A percentile compares a stretch with the other conserved stretches of the same genome.
Conservation (phyloP, 2,329 filamentous ascomycete species). For the Ophiocordyceps robertsii region DNA sequence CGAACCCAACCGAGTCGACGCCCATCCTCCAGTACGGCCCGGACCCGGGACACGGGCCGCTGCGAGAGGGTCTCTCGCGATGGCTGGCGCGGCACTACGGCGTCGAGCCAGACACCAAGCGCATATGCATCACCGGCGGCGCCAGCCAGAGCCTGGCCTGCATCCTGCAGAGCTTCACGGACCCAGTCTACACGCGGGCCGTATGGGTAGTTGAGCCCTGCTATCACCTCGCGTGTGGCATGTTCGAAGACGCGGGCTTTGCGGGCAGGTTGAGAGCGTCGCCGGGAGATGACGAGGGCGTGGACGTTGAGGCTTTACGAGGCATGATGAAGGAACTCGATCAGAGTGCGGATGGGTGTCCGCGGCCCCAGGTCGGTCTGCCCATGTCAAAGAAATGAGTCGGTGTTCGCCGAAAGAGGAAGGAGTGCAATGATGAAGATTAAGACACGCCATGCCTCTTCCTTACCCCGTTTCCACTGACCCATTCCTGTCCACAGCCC, state of each 20-base stretch:
- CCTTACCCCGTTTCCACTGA: not conserved
- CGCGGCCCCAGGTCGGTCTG: conserved; percentile 1
- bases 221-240: conserved; percentile 74
- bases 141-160: conserved; percentile 73
- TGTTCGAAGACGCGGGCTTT: conserved; percentile 74
- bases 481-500: conserved; percentile 17
- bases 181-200: conserved; percentile 58
- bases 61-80: conserved; percentile 52
- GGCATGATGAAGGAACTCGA: conserved; percentile 16
- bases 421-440: no score
- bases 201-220: conserved; percentile 74
- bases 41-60: conserved; percentile 58
- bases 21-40: conserved; percentile 69
- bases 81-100: conserved; percentile 58
- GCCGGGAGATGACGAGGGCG: conserved; percentile 64
- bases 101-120: conserved; percentile 28
- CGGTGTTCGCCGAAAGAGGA: not conserved
- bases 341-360: conserved; percentile 8
- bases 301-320: conserved; percentile 47
- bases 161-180: conserved; percentile 67
- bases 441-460: not conserved
- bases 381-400: not conserved
- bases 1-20: conserved; percentile 41
- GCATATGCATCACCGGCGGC: conserved; percentile 73
- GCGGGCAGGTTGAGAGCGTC: conserved; percentile 51